Evolutionary conservation across 2,329 filamentous ascomycete species (phyloP).

Genomic region (Aspergillus jensenii): DNA sequence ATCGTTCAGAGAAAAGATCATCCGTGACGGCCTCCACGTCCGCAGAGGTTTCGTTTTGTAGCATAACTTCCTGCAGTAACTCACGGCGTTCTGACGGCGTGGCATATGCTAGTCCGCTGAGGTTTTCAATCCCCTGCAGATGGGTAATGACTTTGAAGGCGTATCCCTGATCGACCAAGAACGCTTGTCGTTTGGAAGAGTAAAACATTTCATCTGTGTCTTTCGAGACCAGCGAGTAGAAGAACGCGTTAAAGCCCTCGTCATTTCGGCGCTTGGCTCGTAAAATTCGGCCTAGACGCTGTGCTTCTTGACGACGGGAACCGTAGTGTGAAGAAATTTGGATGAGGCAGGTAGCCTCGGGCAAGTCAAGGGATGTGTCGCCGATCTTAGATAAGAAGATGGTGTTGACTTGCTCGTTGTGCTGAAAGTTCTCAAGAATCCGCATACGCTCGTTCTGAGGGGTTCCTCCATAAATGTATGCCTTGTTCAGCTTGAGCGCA

Average conservation of each 20-base stretch:
- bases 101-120: slow-evolving; percentile 75
- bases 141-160: slow-evolving; percentile 99
- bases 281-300: slow-evolving; percentile 87
- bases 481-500: slow-evolving; percentile 78
- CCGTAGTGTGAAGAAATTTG: slow-evolving; percentile 98
- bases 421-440: slow-evolving; percentile 92
- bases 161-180: slow-evolving; percentile 96
- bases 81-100: slow-evolving; percentile 79
- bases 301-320: slow-evolving; percentile 93
- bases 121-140: slow-evolving; percentile 83
- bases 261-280: slow-evolving; percentile 94
- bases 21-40: slow-evolving; percentile 70
- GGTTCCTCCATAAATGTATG: slow-evolving; percentile 89
- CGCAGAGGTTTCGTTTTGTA: slow-evolving; percentile 76
- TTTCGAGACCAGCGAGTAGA: slow-evolving; percentile 95
- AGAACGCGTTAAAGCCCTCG: slow-evolving; percentile 98
- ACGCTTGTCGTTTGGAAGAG: slow-evolving; percentile 93
- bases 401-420: slow-evolving; percentile 85
- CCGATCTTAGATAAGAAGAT: slow-evolving; percentile 97
- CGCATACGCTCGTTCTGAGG: slow-evolving; percentile 79
- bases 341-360: slow-evolving; percentile 93
- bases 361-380: slow-evolving; percentile 94
- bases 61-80: slow-evolving; percentile 81
- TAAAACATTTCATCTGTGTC: slow-evolving; percentile 99
- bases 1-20: slow-evolving; percentile 64